phyloP scores from a whole-genome alignment of 352 stramenopile genomes.

The Globisporangium mamillatum region DNA sequence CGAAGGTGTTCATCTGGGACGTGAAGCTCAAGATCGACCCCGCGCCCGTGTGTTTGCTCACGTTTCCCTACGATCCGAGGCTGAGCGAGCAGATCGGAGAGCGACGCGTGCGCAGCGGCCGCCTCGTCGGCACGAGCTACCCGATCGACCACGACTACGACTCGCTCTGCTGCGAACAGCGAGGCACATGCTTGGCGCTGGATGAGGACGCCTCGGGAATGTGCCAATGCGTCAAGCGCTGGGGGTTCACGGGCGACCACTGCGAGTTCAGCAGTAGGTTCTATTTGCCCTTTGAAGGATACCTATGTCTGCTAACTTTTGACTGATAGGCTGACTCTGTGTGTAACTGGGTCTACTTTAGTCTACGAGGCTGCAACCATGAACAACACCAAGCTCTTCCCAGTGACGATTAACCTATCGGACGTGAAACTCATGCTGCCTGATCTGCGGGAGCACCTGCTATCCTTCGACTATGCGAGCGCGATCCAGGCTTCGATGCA shows the following conservation, averaged over 20 bases:
- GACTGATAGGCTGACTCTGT: not conserved
- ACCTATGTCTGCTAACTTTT: not conserved
- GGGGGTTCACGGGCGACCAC: conserved; percentile 65
- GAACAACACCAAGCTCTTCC: conserved; percentile 47
- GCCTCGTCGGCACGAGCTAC: conserved; percentile 56
- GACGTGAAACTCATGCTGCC: conserved; percentile 34
- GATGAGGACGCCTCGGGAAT: conserved; percentile 63
- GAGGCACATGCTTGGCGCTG: conserved; percentile 35
- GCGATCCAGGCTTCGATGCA: conserved; percentile 20
- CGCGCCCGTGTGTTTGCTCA: conserved; percentile 33
- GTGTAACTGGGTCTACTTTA: conserved; percentile 39
- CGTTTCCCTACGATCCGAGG: conserved; percentile 62
- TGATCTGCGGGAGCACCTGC: conserved; percentile 43
- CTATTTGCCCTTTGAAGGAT: not conserved
- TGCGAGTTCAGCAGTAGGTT: conserved; percentile 59
- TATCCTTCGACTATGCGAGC: conserved; percentile 37
- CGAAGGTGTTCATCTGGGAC: conserved; percentile 70
- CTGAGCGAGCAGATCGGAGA: conserved; percentile 58
- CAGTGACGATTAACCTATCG: conserved; percentile 32
- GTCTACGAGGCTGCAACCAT: conserved; percentile 54
- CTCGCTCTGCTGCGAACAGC: conserved; percentile 62
- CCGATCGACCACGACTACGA: conserved; percentile 76
- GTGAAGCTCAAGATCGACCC: conserved; percentile 55
- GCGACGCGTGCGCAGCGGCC: conserved; percentile 56
- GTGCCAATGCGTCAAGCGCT: conserved; percentile 62